Percentiles rank a stretch among this genome's conserved stretches.
Conservation (phyloP, 257 asterid species). For the Solanum chmielewskii region DNA sequence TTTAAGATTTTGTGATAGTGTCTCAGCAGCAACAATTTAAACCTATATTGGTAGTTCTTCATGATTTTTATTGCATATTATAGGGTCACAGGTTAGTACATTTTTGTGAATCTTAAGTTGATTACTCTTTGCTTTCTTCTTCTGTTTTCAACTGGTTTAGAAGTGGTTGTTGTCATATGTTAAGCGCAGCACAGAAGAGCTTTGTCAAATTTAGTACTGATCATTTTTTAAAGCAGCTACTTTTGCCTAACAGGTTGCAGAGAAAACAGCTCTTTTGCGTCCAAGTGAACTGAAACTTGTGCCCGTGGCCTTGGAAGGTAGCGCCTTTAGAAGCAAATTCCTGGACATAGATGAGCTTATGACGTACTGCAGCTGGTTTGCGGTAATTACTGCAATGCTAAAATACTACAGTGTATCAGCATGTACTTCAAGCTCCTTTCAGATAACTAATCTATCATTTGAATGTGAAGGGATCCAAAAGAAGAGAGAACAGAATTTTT, state of each 20-base stretch:
- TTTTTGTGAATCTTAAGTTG: neutral
- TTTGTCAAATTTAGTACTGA: neutral
- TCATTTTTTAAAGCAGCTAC: neutral
- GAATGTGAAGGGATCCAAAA: neutral
- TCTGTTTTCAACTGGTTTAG: neutral
- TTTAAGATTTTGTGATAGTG: neutral
- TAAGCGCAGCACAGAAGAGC: neutral
- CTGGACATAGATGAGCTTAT: slow-evolving; percentile 88
- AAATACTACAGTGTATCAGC: neutral
- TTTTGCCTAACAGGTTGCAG: slow-evolving; percentile 64
- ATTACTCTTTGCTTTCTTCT: neutral
- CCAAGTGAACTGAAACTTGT: slow-evolving; percentile 78
- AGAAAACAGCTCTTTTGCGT: slow-evolving; percentile 90
- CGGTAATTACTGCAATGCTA: slow-evolving; percentile 44
- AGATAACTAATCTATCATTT: neutral
- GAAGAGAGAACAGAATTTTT: neutral
- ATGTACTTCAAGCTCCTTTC: neutral
- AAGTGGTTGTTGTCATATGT: neutral
- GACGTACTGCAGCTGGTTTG: slow-evolving; percentile 99
- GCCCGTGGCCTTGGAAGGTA: slow-evolving; percentile 83
- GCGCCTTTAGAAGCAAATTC: slow-evolving; percentile 82
- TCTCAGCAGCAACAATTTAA: neutral
- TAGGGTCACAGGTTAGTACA: neutral
- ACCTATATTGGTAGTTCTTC: neutral
- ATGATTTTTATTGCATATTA: neutral